Evolutionary conservation across 129 eudicot genomes (phyloP), one percentile per base, ranked within the genome.

Genomic region (Erigeron canadensis): DNA sequence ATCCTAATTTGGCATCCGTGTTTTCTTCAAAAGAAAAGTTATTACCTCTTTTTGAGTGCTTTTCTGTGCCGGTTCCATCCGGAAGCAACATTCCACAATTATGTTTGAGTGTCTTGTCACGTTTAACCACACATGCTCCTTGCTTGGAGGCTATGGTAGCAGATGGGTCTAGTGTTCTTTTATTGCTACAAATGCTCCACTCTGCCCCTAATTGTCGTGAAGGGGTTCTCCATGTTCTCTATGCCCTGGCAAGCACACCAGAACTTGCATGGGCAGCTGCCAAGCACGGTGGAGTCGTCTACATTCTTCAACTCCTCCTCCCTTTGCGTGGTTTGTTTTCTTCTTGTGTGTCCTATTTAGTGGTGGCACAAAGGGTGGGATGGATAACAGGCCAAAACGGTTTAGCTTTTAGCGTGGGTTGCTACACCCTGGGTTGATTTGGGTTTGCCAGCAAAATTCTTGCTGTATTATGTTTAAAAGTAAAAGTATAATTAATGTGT

Each of bases 221-320:
- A 88, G 99, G 99, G 66, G 97, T 84, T 67, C 89, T 94, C 12
- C 99, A 94, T 70, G 99, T 94, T 82, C 99, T 94, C 48, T 94
- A 90, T 80, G 99, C 99, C 68, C 79, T 94, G 70, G 99, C 99
- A 61, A 84, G 89, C 86, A 94, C 99, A 50, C 81, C 99, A 11
- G 97, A 94, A 79, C 97, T 94, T 55, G 99, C 99, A 76, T 94
- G 99, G 99, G 90, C 95, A 69, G 99, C 93, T 54, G 99, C 99
- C 71, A 94, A 94, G 79, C 97, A 94, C 69, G 99, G 99, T 62
- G 99, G 99, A 63, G 97, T 87, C 59, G 96, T 94, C 50, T 94
- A 87, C 82, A 90, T 94, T 55, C 97, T 94, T 67, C 89, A 94
- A 69, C 93, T 94, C 77, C 97, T 94, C 69, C 77, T 94, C 64